phyloP scores from a whole-genome alignment of 305 asterid species.

The Fraxinus sp. region DNA sequence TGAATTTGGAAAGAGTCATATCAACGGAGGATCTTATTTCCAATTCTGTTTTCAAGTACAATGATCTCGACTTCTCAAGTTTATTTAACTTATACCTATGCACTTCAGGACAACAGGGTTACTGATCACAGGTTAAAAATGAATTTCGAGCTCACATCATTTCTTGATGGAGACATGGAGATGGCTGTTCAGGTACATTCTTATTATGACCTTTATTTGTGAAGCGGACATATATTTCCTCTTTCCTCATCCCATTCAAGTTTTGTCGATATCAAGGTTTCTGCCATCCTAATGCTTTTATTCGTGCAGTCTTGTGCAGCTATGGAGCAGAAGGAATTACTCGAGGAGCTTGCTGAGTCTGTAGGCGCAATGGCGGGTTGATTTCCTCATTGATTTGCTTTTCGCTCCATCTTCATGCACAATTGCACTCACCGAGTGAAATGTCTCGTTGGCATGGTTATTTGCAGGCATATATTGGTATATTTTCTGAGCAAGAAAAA shows the following conservation, averaged over 20 bases:
- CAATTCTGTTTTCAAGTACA: neutral
- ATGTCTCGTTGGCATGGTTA: neutral
- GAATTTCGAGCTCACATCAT: conserved; percentile 81
- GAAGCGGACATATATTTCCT: neutral
- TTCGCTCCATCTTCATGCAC: neutral
- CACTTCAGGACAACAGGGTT: conserved; percentile 83
- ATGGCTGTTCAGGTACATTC: conserved; percentile 79
- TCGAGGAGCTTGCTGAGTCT: conserved; percentile 89
- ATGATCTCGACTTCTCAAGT: neutral
- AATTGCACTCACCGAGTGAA: neutral
- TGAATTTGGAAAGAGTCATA: neutral
- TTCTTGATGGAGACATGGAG: conserved; percentile 88
- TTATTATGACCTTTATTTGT: neutral
- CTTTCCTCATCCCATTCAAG: neutral
- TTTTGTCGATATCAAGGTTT: conserved; percentile 7
- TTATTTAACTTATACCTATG: neutral
- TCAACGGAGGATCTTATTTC: neutral
- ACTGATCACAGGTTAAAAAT: conserved; percentile 92
- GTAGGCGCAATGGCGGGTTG: conserved; percentile 44
- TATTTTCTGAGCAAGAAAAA: neutral
- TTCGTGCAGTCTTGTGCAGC: conserved; percentile 72
- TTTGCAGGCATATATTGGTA: neutral
- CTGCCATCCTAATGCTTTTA: conserved; percentile 20
- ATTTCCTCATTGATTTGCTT: conserved; percentile 8
- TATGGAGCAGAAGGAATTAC: conserved; percentile 87